Conservation (phyloP, 163 green algal genomes). For the Chlamydomonas reinhardtii region DNA sequence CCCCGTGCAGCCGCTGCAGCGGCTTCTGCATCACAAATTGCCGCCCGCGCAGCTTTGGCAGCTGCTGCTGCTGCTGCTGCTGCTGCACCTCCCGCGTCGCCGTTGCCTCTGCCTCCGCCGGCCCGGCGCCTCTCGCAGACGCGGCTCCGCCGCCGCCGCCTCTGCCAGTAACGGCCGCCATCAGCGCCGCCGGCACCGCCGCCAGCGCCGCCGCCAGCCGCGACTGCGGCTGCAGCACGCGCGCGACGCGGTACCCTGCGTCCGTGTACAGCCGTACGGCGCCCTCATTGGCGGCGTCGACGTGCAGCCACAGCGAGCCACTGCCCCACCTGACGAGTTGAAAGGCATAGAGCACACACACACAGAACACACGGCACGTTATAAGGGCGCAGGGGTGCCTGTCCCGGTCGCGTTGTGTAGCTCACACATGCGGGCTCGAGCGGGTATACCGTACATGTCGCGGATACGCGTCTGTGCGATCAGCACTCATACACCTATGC, state of each 20-base stretch:
- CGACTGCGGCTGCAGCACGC: not conserved
- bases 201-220: not conserved
- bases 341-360: too few relatives aligned
- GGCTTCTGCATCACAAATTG: constrained; percentile 42
- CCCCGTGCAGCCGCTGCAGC: not conserved
- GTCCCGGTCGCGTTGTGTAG: too few relatives aligned
- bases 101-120: not conserved
- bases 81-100: not conserved
- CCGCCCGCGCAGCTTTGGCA: not conserved
- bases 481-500: too few relatives aligned
- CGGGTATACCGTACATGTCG: too few relatives aligned
- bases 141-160: not conserved
- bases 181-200: not conserved
- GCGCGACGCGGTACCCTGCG: constrained; percentile 14
- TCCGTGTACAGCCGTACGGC: constrained; percentile 46
- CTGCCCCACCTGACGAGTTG: constrained; percentile 14
- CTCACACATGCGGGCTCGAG: too few relatives aligned
- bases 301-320: constrained; percentile 46
- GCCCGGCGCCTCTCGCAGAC: too few relatives aligned
- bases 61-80: not conserved
- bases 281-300: constrained; percentile 33
- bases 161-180: not conserved
- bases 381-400: too few relatives aligned
- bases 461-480: too few relatives aligned
- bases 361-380: too few relatives aligned